These are phyloP conservation scores for Xylariales sp. DNA, from an alignment of 2,329 filamentous ascomycete species.

Conservation along the genomic window DNA sequence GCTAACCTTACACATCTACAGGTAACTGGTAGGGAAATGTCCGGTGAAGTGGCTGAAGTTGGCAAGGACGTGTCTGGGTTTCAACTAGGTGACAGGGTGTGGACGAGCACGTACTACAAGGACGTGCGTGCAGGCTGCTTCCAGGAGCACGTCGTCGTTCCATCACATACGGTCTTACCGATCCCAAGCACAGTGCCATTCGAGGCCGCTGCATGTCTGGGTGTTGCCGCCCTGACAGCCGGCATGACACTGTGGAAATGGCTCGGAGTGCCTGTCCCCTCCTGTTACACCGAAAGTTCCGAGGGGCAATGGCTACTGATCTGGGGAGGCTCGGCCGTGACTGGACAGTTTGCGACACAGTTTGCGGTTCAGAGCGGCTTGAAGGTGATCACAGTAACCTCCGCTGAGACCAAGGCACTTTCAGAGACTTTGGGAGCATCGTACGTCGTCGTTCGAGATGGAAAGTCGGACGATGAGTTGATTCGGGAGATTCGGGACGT, in stretches of 20 bases:
- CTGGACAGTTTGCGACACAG: slow-evolving; percentile 36
- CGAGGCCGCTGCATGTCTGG: slow-evolving; percentile 31
- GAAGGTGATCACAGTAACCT: slow-evolving; percentile 32
- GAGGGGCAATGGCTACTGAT: slow-evolving; percentile 27
- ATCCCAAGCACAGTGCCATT: slow-evolving; percentile 29
- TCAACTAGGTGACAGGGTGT: slow-evolving; percentile 24
- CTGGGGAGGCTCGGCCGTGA: slow-evolving; percentile 38
- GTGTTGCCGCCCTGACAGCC: slow-evolving; percentile 36
- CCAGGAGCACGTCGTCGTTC: slow-evolving; percentile 36
- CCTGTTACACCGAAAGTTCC: slow-evolving; percentile 10
- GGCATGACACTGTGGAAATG: slow-evolving; percentile 38
- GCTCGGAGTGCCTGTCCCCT: slow-evolving; percentile 27
- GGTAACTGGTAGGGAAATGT: slow-evolving; percentile 28
- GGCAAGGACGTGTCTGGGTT: slow-evolving; percentile 21
- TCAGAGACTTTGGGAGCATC: slow-evolving; percentile 26
- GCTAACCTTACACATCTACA: not conserved
- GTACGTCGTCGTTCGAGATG: slow-evolving; percentile 28
- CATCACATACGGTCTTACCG: slow-evolving; percentile 34
- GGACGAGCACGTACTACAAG: slow-evolving; percentile 37
- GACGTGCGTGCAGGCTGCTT: slow-evolving; percentile 37
- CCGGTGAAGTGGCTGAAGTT: slow-evolving; percentile 23
- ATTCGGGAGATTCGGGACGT: slow-evolving; percentile 26
- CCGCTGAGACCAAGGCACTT: slow-evolving; percentile 24
- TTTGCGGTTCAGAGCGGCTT: slow-evolving; percentile 29
- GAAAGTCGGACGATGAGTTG: slow-evolving; percentile 27